Percentiles rank a stretch among this genome's conserved stretches.
Conservation (phyloP, 2,329 filamentous ascomycete genomes). For the Trichoderma atrobrunneum region DNA sequence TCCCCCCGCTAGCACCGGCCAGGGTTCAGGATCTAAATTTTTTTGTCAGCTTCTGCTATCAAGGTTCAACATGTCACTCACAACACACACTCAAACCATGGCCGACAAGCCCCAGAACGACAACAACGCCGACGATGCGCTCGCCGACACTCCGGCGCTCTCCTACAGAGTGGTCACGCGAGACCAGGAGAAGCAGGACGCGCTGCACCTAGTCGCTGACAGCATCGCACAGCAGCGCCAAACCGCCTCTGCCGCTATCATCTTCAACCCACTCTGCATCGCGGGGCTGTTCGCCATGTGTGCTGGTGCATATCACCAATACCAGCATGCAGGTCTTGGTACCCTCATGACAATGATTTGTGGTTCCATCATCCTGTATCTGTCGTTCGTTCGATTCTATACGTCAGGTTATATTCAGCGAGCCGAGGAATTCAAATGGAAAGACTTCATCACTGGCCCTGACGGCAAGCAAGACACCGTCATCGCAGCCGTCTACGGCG, state of each 20-base stretch:
- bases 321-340: conserved; percentile 36
- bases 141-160: conserved; percentile 54
- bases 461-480: conserved; percentile 49
- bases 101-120: neutral
- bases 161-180: conserved; percentile 53
- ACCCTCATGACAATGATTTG: conserved; percentile 54
- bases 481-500: conserved; percentile 63
- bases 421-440: conserved; percentile 62
- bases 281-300: conserved; percentile 42
- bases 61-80: conserved; percentile 20
- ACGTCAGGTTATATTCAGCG: conserved; percentile 60
- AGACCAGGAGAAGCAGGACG: conserved; percentile 60
- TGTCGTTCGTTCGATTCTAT: conserved; percentile 59
- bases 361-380: conserved; percentile 59
- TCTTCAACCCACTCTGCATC: conserved; percentile 58
- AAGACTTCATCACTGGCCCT: conserved; percentile 49
- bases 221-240: conserved; percentile 81
- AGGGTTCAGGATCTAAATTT: neutral
- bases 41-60: neutral
- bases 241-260: conserved; percentile 58
- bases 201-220: conserved; percentile 72
- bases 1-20: neutral
- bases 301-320: conserved; percentile 43
- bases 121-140: neutral
- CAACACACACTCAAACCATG: conserved; percentile 20